Evolutionary conservation across 495 filamentous ascomycete genomes (phyloP).

Genomic region (Trichocladium uniseriatum): DNA sequence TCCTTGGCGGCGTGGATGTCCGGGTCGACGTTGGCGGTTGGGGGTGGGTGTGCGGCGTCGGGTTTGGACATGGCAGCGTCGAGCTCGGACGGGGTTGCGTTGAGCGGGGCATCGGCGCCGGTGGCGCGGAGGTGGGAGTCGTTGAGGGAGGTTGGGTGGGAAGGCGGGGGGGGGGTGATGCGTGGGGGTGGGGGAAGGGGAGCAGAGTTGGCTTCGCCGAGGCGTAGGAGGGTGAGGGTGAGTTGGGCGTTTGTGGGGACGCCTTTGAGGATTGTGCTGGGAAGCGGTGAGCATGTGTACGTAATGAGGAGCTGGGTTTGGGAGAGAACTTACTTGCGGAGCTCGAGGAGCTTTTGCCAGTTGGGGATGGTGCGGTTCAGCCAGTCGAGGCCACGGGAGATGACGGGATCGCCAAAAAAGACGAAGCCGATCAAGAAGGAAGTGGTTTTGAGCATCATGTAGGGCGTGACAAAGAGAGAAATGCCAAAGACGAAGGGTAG

Average conservation of each 20-base stretch:
- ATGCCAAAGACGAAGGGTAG: conserved; percentile 42
- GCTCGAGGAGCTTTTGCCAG: conserved; percentile 66
- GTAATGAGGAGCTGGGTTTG: too few species aligned
- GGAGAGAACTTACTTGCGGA: conserved; percentile 48
- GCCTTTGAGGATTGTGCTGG: too few species aligned
- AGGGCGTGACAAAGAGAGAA: conserved; percentile 57
- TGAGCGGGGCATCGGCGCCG: conserved; percentile 31
- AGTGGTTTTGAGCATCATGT: conserved; percentile 61
- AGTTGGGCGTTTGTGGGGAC: too few species aligned
- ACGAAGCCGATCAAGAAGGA: conserved; percentile 59
- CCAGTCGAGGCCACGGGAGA: conserved; percentile 47
- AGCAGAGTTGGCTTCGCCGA: too few species aligned
- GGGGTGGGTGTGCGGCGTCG: conserved; percentile 15
- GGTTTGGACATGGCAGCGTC: conserved; percentile 36
- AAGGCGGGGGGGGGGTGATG: conserved; percentile 44
- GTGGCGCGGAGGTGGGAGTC: conserved; percentile 36
- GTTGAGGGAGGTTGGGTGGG: conserved; percentile 38
- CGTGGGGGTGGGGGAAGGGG: too few species aligned
- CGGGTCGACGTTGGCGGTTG: conserved; percentile 16
- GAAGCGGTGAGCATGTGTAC: too few species aligned
- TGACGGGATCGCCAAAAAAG: conserved; percentile 75
- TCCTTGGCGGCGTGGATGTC: conserved; percentile 39
- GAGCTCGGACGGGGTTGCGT: conserved; percentile 36
- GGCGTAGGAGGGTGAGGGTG: too few species aligned
- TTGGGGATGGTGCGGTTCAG: conserved; percentile 60